A percentile compares a stretch with the other conserved stretches of the same genome.
Evolutionary conservation across 2,329 filamentous ascomycete species (phyloP).

Genomic region (Sporothrix schenckii): DNA sequence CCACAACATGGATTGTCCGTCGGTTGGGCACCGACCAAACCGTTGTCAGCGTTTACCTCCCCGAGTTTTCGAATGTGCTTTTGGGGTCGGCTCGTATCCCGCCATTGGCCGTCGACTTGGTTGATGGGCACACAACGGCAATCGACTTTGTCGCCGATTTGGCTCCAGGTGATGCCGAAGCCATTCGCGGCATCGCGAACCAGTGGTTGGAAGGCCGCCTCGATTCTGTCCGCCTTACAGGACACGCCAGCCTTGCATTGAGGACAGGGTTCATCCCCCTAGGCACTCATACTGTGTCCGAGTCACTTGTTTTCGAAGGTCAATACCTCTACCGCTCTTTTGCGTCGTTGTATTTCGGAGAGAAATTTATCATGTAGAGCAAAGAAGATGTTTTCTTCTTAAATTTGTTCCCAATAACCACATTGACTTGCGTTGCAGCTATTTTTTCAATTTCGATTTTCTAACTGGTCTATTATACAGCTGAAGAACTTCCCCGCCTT

Average conservation of each 20-base stretch:
- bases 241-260: constrained; percentile 71
- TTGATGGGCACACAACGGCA: constrained; percentile 74
- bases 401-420: no score
- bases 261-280: constrained; percentile 79
- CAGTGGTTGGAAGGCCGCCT: constrained; percentile 85
- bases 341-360: constrained; percentile 63
- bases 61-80: constrained; percentile 76
- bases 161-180: constrained; percentile 73
- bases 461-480: constrained; percentile 53
- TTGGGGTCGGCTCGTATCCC: constrained; percentile 79
- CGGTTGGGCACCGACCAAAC: constrained; percentile 75
- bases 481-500: constrained; percentile 71
- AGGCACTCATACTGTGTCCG: constrained; percentile 73
- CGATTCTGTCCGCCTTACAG: constrained; percentile 69
- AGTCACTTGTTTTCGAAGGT: constrained; percentile 83
- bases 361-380: constrained; percentile 54
- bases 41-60: constrained; percentile 74
- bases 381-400: neutral
- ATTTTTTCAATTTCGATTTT: constrained; percentile 31
- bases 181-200: constrained; percentile 77
- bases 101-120: constrained; percentile 71
- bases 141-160: constrained; percentile 81
- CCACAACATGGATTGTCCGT: constrained; percentile 78
- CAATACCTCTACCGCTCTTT: constrained; percentile 68
- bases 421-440: neutral